Evolutionary conservation across 805 yeast species (phyloP), one percentile per base, ranked within the genome.

Genomic region (Candida tammaniensis): DNA sequence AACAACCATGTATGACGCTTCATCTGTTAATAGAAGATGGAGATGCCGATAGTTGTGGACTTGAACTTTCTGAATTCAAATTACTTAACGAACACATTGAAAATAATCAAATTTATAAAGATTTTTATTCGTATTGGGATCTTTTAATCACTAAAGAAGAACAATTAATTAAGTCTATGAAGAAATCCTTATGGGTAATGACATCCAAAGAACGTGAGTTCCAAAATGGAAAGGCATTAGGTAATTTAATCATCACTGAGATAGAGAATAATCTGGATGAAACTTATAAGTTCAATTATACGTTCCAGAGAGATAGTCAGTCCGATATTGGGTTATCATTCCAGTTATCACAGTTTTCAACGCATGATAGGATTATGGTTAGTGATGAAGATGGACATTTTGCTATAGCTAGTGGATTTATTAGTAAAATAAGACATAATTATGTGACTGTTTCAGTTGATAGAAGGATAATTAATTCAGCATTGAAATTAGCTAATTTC

Each of bases 361-460:
- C 68, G 24, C 68, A 73, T 42, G 96, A 89, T 50, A 64, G 77
- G 24, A 72, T 89, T 1, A 67, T 83, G 11, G 62, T 88, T 1
- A 87, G 96, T 50, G 95, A 85, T 54, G 94, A 86, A 47, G 40
- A 54, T 0, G 95, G 95, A 1, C 86, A 83, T 52, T 81, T 81
- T 54, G 83, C 86, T 0, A 49, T 89, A 16, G 78, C 87, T 1
- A 68, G 68, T 31, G 96, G 95, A 0, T 57, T 53, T 27, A 68
- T 88, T 4, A 57, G 62, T 5, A 46, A 52, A 3, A 59, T 83
- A 0, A 60, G 70, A 5, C 57, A 65, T 0, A 61, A 63, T 6
- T 46, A 54, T 6, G 52, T 87, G 2, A 60, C 63, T 1, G 55
- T 88, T 2, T 57, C 74, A 0, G 73, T 82, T 1, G 65, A 70